Evolutionary conservation across 192 early-diverging fungal genomes (phyloP).

Genomic region (Helicostylum pulchrum): DNA sequence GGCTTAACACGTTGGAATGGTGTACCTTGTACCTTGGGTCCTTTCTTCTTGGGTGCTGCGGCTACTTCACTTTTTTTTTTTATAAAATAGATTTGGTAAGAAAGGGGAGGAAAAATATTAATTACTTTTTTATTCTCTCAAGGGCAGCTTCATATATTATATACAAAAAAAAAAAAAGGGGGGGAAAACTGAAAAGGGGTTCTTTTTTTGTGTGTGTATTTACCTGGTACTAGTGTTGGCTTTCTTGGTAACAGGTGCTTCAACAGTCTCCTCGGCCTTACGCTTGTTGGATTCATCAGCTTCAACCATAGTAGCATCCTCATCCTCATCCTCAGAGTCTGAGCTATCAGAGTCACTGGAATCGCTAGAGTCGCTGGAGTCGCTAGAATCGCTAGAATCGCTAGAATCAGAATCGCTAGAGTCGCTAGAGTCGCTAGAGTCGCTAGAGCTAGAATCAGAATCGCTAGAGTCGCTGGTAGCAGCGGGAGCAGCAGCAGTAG

Average conservation of each 20-base stretch:
- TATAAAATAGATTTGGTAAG: neutral
- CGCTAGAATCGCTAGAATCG: neutral
- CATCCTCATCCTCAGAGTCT: conserved; percentile 10
- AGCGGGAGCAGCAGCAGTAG: too few relatives aligned
- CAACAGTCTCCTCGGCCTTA: conserved; percentile 35
- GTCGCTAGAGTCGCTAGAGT: conserved; percentile 22
- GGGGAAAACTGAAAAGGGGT: neutral
- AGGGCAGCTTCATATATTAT: too few relatives aligned
- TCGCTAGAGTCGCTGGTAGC: conserved; percentile 14
- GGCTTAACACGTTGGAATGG: conserved; percentile 84
- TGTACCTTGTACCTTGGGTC: conserved; percentile 34
- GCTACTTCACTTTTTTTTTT: neutral
- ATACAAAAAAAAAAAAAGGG: neutral
- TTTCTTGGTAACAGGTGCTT: conserved; percentile 11
- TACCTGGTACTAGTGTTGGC: conserved; percentile 12
- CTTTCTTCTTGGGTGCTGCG: neutral
- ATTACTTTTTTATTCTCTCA: conserved; percentile 22
- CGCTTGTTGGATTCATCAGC: conserved; percentile 37
- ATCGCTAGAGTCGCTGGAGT: neutral
- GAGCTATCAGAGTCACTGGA: conserved; percentile 15
- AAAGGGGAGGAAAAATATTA: conserved; percentile 1
- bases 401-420: conserved; percentile 6
- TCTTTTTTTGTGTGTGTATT: neutral
- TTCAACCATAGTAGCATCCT: neutral
- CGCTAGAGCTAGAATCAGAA: conserved; percentile 17